phyloP scores from a whole-genome alignment of 257 asterid genomes.

The Ehretia macrophylla region DNA sequence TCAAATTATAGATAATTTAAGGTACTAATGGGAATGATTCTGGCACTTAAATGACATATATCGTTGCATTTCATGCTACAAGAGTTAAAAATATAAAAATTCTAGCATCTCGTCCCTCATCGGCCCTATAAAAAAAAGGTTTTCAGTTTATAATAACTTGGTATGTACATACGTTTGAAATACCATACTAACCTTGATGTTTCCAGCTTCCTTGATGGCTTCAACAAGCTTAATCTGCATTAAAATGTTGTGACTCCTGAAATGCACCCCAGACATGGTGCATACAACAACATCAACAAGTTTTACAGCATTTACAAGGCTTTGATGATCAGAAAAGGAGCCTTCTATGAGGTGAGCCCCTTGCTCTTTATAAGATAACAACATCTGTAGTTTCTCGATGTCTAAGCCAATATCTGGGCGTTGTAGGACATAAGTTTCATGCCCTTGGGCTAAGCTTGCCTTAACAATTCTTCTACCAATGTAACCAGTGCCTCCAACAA shows the following conservation, averaged over 20 bases:
- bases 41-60: too few relatives aligned
- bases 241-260: conserved; percentile 61
- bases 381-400: conserved; percentile 55
- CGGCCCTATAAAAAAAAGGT: too few relatives aligned
- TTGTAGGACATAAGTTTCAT: conserved; percentile 58
- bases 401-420: conserved; percentile 68
- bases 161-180: too few relatives aligned
- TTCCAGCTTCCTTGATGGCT: conserved; percentile 86
- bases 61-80: too few relatives aligned
- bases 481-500: conserved; percentile 86
- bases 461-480: conserved; percentile 61
- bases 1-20: too few relatives aligned
- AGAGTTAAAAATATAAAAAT: too few relatives aligned
- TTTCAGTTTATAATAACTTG: too few relatives aligned
- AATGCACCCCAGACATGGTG: conserved; percentile 85
- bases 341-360: conserved; percentile 68
- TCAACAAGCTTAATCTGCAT: conserved; percentile 70
- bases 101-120: too few relatives aligned
- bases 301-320: conserved; percentile 74
- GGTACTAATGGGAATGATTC: too few relatives aligned
- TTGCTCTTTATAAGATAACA: conserved; percentile 57
- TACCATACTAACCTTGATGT: conserved; percentile 74
- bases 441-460: conserved; percentile 76
- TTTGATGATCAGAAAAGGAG: conserved; percentile 63
- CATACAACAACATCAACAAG: conserved; percentile 75